phyloP scores from a whole-genome alignment of 208 protist species.

The Novymonas esmeraldas region DNA sequence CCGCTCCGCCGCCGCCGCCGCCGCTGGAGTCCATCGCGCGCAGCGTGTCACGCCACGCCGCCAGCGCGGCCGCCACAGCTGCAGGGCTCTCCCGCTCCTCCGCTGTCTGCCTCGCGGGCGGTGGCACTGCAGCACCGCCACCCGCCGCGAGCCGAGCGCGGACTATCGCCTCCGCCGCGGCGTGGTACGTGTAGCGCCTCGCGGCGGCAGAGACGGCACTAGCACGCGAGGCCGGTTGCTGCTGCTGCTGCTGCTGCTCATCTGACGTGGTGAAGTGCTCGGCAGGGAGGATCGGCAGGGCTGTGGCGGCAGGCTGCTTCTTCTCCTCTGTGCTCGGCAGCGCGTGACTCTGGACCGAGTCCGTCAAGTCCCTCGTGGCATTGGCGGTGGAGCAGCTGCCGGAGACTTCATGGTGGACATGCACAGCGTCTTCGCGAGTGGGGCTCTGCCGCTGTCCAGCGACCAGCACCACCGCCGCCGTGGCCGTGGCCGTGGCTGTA shows the following conservation, averaged over 20 bases:
- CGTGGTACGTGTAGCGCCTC: conserved; percentile 21
- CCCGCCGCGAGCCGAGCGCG: not conserved
- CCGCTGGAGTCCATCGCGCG: conserved; percentile 1
- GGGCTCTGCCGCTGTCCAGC: too few species aligned
- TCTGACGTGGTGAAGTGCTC: not conserved
- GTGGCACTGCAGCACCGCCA: not conserved
- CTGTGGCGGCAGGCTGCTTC: not conserved
- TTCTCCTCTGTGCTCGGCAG: not conserved
- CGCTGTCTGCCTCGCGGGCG: not conserved
- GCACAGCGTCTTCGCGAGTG: too few species aligned
- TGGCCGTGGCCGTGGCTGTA: too few species aligned
- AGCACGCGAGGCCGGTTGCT: not conserved
- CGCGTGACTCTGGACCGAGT: not conserved
- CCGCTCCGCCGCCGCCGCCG: not conserved
- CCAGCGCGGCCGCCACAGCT: conserved; percentile 6
- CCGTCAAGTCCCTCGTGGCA: too few species aligned
- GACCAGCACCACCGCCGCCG: too few species aligned
- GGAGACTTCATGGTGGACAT: too few species aligned
- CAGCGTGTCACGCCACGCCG: conserved; percentile 21
- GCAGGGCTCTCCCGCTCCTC: not conserved
- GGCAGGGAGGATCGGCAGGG: too few species aligned
- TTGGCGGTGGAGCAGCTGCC: too few species aligned
- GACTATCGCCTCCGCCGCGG: conserved; percentile 18
- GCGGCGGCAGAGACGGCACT: too few species aligned
- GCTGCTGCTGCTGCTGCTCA: too few species aligned